A percentile compares a stretch with the other conserved stretches of the same genome.
phyloP scores from a whole-genome alignment of 176 grass and related monocot genomes.

The Thalia dealbata region DNA sequence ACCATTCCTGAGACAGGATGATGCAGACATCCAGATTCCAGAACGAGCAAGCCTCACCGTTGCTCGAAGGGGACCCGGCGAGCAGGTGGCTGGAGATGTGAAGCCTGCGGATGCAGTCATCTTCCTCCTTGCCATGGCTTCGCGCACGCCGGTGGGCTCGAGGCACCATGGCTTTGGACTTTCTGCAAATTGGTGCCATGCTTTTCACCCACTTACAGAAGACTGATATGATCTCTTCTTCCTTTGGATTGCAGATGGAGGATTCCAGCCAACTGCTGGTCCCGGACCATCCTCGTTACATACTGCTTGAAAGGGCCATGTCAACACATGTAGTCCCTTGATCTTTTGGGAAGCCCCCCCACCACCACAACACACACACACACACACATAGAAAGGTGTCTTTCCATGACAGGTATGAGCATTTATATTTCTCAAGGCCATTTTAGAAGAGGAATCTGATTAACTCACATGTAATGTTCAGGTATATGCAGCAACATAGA shows the following conservation, averaged over 20 bases:
- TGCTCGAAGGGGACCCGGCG: background rate
- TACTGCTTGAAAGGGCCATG: background rate
- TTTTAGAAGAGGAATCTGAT: no score
- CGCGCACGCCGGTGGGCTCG: background rate
- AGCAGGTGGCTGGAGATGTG: background rate
- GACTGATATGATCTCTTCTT: background rate
- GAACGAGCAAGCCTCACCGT: background rate
- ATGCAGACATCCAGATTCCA: background rate
- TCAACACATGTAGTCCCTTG: background rate
- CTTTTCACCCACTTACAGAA: background rate
- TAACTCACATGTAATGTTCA: background rate
- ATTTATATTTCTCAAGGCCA: background rate
- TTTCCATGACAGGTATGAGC: background rate
- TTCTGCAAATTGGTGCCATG: background rate
- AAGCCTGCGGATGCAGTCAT: constrained; percentile 5
- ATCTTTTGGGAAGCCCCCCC: no score
- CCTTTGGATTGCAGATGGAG: background rate
- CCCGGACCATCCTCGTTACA: background rate
- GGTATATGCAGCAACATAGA: background rate
- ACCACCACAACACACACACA: no score
- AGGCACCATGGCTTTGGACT: background rate
- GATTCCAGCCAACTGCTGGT: background rate
- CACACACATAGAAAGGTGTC: background rate
- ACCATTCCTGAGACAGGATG: background rate
- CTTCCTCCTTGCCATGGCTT: background rate